phyloP scores from a whole-genome alignment of 305 asterid genomes.

The Rubia peregrina region DNA sequence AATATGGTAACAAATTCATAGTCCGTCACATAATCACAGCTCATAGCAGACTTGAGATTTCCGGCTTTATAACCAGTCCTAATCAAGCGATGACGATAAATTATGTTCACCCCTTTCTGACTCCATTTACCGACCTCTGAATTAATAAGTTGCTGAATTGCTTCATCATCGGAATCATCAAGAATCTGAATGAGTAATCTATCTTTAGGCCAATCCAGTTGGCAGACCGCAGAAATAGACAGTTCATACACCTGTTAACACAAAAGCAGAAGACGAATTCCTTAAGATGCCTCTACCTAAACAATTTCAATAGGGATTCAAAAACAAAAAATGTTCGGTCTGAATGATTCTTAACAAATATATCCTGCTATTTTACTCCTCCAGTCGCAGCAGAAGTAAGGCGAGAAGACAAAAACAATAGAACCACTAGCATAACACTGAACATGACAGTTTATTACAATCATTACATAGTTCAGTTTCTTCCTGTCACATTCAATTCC shows the following conservation, averaged over 20 bases:
- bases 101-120: conserved; percentile 48
- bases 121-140: conserved; percentile 50
- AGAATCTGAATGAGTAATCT: conserved; percentile 52
- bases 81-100: conserved; percentile 48
- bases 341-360: background rate
- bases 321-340: background rate
- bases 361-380: background rate
- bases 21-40: conserved; percentile 54
- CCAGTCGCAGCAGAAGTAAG: background rate
- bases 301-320: background rate
- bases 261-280: background rate
- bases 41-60: conserved; percentile 63
- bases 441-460: background rate
- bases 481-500: background rate
- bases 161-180: conserved; percentile 54
- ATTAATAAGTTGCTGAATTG: conserved; percentile 36
- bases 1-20: conserved; percentile 64
- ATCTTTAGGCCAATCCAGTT: conserved; percentile 66
- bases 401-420: background rate
- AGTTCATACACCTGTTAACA: conserved; percentile 49
- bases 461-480: background rate
- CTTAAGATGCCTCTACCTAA: background rate
- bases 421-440: background rate
- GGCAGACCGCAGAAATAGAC: conserved; percentile 56
- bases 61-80: conserved; percentile 74